These are phyloP conservation scores for Globisporangium abappressorium DNA, from an alignment of 352 stramenopile species.

Conservation along the genomic window DNA sequence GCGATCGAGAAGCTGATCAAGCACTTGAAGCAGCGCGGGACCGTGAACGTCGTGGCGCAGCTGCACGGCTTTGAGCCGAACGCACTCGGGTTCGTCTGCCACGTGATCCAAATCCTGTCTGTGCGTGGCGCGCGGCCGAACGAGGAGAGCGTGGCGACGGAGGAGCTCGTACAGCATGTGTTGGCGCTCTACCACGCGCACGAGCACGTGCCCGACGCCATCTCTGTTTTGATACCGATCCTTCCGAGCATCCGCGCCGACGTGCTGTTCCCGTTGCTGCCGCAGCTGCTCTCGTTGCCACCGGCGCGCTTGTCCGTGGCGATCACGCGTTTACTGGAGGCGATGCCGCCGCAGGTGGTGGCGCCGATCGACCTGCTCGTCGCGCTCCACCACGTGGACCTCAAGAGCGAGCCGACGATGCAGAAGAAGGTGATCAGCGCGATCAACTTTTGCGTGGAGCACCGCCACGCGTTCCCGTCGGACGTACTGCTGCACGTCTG, in stretches of 20 bases:
- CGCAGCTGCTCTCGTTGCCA: slow-evolving; percentile 52
- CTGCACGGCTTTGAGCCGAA: slow-evolving; percentile 59
- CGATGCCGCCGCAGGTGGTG: slow-evolving; percentile 63
- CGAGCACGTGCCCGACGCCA: slow-evolving; percentile 51
- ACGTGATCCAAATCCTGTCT: slow-evolving; percentile 76
- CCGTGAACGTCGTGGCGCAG: slow-evolving; percentile 57
- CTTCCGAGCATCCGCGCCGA: slow-evolving; percentile 53
- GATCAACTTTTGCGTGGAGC: slow-evolving; percentile 79
- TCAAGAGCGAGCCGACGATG: slow-evolving; percentile 60
- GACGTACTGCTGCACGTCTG: slow-evolving; percentile 74
- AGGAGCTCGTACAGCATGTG: slow-evolving; percentile 62
- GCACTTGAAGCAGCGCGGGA: slow-evolving; percentile 67
- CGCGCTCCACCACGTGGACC: slow-evolving; percentile 71
- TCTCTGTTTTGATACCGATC: slow-evolving; percentile 69
- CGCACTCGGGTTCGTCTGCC: slow-evolving; percentile 63
- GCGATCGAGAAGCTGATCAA: slow-evolving; percentile 87
- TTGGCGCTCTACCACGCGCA: slow-evolving; percentile 61
- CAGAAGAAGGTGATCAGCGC: slow-evolving; percentile 77
- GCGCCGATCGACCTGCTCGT: slow-evolving; percentile 69
- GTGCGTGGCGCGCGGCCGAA: slow-evolving; percentile 30
- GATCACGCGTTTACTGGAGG: slow-evolving; percentile 69
- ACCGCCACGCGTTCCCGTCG: slow-evolving; percentile 74
- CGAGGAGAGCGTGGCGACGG: slow-evolving; percentile 30
- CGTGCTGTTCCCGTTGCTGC: slow-evolving; percentile 59
- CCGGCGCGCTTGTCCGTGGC: slow-evolving; percentile 54